Percentiles rank a stretch among this genome's conserved stretches.
These are phyloP conservation scores for Iris macrosiphon DNA, from an alignment of 106 monocot species.

Conservation along the genomic window DNA sequence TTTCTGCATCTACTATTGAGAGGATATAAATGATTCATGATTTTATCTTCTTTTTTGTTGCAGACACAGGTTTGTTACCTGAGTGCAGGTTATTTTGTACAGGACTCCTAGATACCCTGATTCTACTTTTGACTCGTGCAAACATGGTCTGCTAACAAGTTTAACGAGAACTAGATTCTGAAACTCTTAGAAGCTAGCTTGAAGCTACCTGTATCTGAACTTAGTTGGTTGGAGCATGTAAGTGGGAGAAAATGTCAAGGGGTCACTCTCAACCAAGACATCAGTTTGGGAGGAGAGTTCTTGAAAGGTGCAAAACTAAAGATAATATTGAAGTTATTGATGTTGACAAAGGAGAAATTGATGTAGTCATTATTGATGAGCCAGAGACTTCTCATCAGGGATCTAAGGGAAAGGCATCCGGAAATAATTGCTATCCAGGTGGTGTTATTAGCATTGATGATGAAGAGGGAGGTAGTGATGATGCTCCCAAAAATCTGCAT, in stretches of 20 bases:
- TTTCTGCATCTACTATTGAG: too few relatives aligned
- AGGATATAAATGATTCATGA: too few relatives aligned
- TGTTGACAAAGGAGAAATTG: conserved; percentile 29
- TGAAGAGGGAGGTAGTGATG: conserved; percentile 38
- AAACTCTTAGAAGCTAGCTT: too few relatives aligned
- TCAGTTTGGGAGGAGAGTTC: conserved; percentile 18
- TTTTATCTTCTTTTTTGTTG: too few relatives aligned
- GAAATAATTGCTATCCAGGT: conserved; percentile 16
- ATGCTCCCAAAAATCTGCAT: conserved; percentile 4
- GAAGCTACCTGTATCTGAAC: too few relatives aligned
- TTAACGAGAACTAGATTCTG: too few relatives aligned
- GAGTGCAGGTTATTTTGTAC: too few relatives aligned
- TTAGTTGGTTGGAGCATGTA: background rate
- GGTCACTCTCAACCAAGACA: conserved; percentile 36
- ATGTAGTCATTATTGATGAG: conserved; percentile 36
- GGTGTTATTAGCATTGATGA: conserved; percentile 72
- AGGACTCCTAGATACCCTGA: too few relatives aligned
- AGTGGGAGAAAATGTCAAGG: conserved; percentile 44
- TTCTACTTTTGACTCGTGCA: too few relatives aligned
- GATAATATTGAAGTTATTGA: conserved; percentile 42
- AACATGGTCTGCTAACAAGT: too few relatives aligned
- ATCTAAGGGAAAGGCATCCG: conserved; percentile 11
- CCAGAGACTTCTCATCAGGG: conserved; percentile 20
- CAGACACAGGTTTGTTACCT: too few relatives aligned
- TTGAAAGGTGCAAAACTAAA: conserved; percentile 43